Evolutionary conservation across 208 protist species (phyloP).

Genomic region (Leishmania amazonensis): DNA sequence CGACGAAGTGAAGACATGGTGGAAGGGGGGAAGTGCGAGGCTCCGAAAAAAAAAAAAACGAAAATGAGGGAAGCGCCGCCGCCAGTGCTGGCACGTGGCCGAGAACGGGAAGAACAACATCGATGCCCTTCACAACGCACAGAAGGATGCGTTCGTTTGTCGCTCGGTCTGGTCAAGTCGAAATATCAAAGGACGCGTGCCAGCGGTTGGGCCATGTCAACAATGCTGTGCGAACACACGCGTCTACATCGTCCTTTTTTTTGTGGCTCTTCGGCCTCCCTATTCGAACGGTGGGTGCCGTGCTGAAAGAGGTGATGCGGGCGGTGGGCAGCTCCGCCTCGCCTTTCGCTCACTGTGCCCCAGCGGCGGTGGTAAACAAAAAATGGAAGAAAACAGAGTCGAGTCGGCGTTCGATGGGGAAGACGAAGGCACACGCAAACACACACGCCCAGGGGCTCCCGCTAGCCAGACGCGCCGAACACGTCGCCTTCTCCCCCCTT

Average conservation of each 20-base stretch:
- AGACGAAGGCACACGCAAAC: background rate
- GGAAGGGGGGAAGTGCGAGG: background rate
- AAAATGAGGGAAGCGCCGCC: background rate
- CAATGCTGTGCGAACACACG: background rate
- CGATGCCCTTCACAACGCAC: background rate
- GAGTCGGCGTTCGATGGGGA: background rate
- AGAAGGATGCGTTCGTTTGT: background rate
- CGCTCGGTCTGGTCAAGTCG: background rate
- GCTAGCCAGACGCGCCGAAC: background rate
- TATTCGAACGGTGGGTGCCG: background rate
- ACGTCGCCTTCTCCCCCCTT: background rate
- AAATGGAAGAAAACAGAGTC: background rate
- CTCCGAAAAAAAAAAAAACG: background rate
- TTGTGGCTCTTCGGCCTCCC: background rate
- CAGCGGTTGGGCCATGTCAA: background rate
- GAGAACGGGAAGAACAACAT: background rate
- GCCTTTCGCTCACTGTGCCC: background rate
- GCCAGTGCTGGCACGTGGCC: background rate
- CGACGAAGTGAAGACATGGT: background rate
- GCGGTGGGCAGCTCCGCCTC: background rate
- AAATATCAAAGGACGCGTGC: background rate
- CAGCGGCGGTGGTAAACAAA: background rate
- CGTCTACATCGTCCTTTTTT: background rate
- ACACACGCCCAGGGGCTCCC: background rate
- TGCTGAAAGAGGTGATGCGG: background rate